Percentiles rank a stretch among this genome's conserved stretches.
Conservation (phyloP, 1,139 yeast genomes). For the Taphrina betulina region DNA sequence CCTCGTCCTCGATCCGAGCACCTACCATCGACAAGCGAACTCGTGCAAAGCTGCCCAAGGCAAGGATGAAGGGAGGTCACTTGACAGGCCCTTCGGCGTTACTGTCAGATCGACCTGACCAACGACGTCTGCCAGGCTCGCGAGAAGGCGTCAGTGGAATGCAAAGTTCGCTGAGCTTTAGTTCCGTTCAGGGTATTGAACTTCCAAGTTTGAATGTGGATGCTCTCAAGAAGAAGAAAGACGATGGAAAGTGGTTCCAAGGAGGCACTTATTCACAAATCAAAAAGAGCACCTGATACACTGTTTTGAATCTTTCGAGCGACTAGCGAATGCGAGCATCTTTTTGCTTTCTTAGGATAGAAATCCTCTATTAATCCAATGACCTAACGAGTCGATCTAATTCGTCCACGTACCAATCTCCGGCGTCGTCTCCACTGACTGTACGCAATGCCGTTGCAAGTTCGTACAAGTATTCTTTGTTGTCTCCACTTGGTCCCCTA, state of each 20-base stretch:
- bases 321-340: too few species aligned
- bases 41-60: slow-evolving; percentile 44
- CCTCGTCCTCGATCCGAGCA: slow-evolving; percentile 44
- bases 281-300: too few species aligned
- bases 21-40: slow-evolving; percentile 44
- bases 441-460: neutral
- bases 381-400: too few species aligned
- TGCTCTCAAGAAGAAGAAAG: slow-evolving; percentile 30
- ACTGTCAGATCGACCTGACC: slow-evolving; percentile 9
- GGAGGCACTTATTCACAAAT: slow-evolving; percentile 43
- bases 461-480: slow-evolving; percentile 63
- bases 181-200: slow-evolving; percentile 44
- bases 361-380: too few species aligned
- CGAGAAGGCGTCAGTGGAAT: slow-evolving; percentile 40
- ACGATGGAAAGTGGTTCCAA: slow-evolving; percentile 42
- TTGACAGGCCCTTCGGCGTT: slow-evolving; percentile 29
- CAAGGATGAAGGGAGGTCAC: slow-evolving; percentile 30
- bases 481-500: slow-evolving; percentile 78
- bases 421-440: neutral
- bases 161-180: slow-evolving; percentile 42
- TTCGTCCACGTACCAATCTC: slow-evolving; percentile 7
- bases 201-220: slow-evolving; percentile 39
- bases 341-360: too few species aligned
- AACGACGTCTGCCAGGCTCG: slow-evolving; percentile 1
- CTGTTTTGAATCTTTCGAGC: too few species aligned